Evolutionary conservation across 140 eudicot species (phyloP).

Genomic region (Oenanthe javanica): DNA sequence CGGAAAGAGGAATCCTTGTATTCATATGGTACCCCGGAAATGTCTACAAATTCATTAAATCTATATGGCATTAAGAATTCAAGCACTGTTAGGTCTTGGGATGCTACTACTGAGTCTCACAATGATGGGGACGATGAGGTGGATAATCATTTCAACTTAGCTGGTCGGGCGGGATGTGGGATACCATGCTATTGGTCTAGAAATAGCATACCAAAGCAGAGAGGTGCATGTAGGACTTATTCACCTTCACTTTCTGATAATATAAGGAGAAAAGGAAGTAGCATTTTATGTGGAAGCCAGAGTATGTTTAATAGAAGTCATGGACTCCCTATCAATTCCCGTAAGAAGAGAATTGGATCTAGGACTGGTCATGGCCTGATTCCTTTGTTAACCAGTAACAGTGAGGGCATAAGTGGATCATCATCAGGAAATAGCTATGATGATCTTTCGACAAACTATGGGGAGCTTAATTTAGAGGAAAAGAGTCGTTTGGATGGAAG

Average conservation of each 20-base stretch:
- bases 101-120: constrained; percentile 55
- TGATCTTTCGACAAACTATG: constrained; percentile 68
- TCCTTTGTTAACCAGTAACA: constrained; percentile 61
- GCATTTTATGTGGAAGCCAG: constrained; percentile 66
- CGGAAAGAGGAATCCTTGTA: constrained; percentile 69
- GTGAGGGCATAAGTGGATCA: constrained; percentile 49
- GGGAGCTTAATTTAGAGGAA: constrained; percentile 89
- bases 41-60: constrained; percentile 67
- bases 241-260: constrained; percentile 89
- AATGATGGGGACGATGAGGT: constrained; percentile 59
- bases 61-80: constrained; percentile 51
- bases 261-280: constrained; percentile 70
- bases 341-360: constrained; percentile 47
- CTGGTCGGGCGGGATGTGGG: constrained; percentile 83
- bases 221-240: constrained; percentile 53
- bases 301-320: constrained; percentile 33
- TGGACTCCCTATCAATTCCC: constrained; percentile 37
- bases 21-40: constrained; percentile 76
- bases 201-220: constrained; percentile 60
- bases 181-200: constrained; percentile 95
- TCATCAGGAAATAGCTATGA: constrained; percentile 62
- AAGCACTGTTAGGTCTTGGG: constrained; percentile 83
- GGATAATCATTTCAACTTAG: constrained; percentile 62
- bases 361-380: constrained; percentile 46
- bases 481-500: constrained; percentile 88